Percentiles rank a stretch among this genome's conserved stretches.
Conservation (phyloP, 2,329 filamentous ascomycete genomes). For the Clonostachys rhizophaga region DNA sequence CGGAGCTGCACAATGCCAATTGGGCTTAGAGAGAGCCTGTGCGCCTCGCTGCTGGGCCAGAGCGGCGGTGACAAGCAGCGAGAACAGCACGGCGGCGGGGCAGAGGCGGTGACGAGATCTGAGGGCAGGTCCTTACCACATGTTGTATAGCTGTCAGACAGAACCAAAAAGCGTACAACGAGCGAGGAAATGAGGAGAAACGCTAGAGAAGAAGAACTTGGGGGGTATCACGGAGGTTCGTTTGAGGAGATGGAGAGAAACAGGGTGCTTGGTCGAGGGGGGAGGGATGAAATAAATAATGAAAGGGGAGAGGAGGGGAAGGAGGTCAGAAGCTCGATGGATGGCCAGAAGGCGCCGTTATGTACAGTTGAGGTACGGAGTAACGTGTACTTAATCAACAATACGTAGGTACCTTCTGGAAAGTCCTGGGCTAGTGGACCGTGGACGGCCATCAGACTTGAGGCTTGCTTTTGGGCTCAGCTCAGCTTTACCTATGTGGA, state of each 20-base stretch:
- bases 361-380: no score
- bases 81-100: neutral
- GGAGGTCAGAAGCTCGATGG: neutral
- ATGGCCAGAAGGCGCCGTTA: no score
- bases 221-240: neutral
- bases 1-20: neutral
- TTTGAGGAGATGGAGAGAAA: neutral
- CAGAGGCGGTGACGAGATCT: neutral
- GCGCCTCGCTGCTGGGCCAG: neutral
- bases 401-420: no score
- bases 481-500: no score
- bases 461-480: no score
- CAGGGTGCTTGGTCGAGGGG: neutral
- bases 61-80: constrained; percentile 3
- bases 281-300: constrained; percentile 1
- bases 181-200: neutral
- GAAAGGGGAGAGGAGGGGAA: neutral
- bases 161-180: neutral
- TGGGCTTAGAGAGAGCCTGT: neutral
- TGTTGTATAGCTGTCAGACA: constrained; percentile 2
- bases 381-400: no score
- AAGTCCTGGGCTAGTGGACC: no score
- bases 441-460: no score
- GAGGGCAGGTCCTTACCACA: constrained; percentile 11
- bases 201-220: neutral